Conservation (phyloP, 192 early-diverging fungal genomes). For the Chytriomyces sp. region DNA sequence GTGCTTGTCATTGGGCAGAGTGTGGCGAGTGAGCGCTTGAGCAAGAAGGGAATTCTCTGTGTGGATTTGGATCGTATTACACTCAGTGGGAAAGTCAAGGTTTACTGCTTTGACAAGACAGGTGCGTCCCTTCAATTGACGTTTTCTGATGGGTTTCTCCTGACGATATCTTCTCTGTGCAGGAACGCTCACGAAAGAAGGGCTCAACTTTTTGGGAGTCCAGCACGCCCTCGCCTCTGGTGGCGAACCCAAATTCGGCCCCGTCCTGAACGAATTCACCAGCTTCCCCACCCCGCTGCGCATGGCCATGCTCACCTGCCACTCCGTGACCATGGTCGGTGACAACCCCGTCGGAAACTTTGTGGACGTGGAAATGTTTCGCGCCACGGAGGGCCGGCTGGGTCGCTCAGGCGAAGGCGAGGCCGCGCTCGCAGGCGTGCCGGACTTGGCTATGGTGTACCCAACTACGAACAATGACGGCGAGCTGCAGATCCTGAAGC, state of each 20-base stretch:
- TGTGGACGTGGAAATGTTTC: slow-evolving; percentile 81
- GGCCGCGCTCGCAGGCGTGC: slow-evolving; percentile 20
- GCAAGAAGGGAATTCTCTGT: slow-evolving; percentile 67
- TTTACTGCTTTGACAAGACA: slow-evolving; percentile 82
- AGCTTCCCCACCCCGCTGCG: slow-evolving; percentile 31
- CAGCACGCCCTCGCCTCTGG: slow-evolving; percentile 22
- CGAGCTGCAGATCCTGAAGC: slow-evolving; percentile 54
- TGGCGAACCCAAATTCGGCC: slow-evolving; percentile 6
- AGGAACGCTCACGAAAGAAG: slow-evolving; percentile 76
- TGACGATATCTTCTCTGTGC: not conserved
- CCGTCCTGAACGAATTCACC: slow-evolving; percentile 32
- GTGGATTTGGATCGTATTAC: slow-evolving; percentile 75
- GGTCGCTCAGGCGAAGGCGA: slow-evolving; percentile 37
- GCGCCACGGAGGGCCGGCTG: slow-evolving; percentile 56
- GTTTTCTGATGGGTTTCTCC: slow-evolving; percentile 3
- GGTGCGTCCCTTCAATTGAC: not conserved
- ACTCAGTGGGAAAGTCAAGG: slow-evolving; percentile 71
- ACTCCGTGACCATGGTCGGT: slow-evolving; percentile 64
- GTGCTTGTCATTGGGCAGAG: slow-evolving; percentile 76
- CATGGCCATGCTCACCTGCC: slow-evolving; percentile 60
- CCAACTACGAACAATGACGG: slow-evolving; percentile 24
- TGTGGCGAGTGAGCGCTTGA: slow-evolving; percentile 65
- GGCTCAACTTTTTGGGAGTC: slow-evolving; percentile 66
- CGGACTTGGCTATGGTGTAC: slow-evolving; percentile 33
- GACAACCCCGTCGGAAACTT: slow-evolving; percentile 72